These are phyloP conservation scores for Coemansia sp. DNA, from an alignment of 192 early-diverging fungal species.

Conservation along the genomic window DNA sequence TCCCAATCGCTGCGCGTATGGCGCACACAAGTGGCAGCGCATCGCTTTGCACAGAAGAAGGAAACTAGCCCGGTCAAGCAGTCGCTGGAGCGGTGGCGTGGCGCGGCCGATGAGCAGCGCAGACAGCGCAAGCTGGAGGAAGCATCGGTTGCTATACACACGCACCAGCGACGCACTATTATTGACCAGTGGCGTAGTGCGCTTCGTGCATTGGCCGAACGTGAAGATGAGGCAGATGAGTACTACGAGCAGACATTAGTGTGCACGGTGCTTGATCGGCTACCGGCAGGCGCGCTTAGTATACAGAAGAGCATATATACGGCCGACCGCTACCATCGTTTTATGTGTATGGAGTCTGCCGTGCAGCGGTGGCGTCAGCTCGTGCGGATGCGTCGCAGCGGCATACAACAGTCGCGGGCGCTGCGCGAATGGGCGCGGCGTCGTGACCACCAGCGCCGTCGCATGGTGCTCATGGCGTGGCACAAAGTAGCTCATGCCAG, in stretches of 20 bases:
- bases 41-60: conserved; percentile 2
- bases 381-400: conserved; percentile 6
- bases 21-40: conserved; percentile 2
- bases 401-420: conserved; percentile 30
- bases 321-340: conserved; percentile 6
- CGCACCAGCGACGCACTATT: not conserved
- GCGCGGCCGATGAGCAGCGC: conserved; percentile 7
- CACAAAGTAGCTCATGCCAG: conserved; percentile 17
- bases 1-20: not conserved
- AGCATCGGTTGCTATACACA: not conserved
- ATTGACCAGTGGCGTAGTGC: conserved; percentile 6
- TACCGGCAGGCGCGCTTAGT: not conserved
- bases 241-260: conserved; percentile 2
- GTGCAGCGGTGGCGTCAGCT: not conserved
- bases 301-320: not conserved
- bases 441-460: conserved; percentile 27
- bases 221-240: conserved; percentile 15
- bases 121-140: conserved; percentile 1
- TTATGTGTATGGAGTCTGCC: not conserved
- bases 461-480: conserved; percentile 33
- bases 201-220: not conserved
- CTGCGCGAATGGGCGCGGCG: conserved; percentile 28
- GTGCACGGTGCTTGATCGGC: not conserved
- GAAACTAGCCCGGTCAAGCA: not conserved
- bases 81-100: conserved; percentile 13